Evolutionary conservation across 2,329 filamentous ascomycete species (phyloP), one percentile per base, ranked within the genome.

Genomic region (Hymenoscyphus occultus): DNA sequence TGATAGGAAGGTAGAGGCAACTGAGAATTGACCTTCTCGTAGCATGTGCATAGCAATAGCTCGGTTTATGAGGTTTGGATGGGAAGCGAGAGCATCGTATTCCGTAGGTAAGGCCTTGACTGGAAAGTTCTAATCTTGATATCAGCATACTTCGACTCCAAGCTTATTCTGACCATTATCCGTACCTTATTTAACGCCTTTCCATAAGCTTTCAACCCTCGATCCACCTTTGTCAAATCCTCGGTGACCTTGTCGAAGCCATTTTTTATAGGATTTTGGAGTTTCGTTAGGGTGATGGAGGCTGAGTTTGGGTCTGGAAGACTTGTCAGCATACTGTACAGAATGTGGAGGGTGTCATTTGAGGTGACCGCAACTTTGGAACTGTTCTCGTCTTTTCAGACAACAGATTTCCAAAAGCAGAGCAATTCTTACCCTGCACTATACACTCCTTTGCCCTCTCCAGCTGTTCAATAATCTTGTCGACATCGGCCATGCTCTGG

Each of bases 31-130:
- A 59, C 95, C 95, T 79, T 98, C 94, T 51, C 95, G 91, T 48
- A 99, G 84, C 28, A 99, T 84, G 75, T 99, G 95, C 93, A 98
- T 97, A 10, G 91, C 91, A 71, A 99, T 96, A 6, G 95, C 94
- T 64, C 93, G 87, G 78, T 97, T 96, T 75, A 98, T 92, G 13
- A 97, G 83, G 16, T 84, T 82, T 3, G 90, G 84, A 70, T 96
- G 88, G 22, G 88, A 85, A 1, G 86, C 88, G 77, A 97, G 87
- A 40, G 88, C 90, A 77, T 96, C 92, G 72, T 92, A 88, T 65
- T 93, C 90, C 73, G 87, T 90, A 14, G 89, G 90, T 0, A 94
- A 86, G 14, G 86, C 84, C 78, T 89, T 89, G 32, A 71, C 67
- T 59, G 74, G 74, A 39, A 76, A 71, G 45, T 75, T 73, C 74